Conservation (phyloP, 31 red algal genomes). For the Asparagopsis taxiformis region DNA sequence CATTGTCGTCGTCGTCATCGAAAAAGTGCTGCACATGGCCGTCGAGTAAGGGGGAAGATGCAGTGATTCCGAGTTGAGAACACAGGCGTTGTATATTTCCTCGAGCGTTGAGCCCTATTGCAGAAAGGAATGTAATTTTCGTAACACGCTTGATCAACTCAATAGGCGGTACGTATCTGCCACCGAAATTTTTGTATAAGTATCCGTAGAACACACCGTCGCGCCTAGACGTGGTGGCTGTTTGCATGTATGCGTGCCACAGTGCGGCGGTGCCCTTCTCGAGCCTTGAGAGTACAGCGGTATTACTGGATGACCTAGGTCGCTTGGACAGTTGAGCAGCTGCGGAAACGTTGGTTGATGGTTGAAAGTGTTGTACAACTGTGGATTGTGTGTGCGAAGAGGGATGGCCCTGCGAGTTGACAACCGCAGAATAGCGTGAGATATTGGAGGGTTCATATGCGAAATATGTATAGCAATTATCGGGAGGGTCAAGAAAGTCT, state of each 20-base stretch:
- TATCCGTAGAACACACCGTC: slow-evolving; percentile 22
- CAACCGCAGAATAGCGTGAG: too few species aligned
- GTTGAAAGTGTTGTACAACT: too few species aligned
- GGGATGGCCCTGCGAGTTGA: too few species aligned
- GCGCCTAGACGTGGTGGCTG: slow-evolving; percentile 4
- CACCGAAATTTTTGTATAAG: slow-evolving; percentile 17
- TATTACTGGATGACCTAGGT: too few species aligned
- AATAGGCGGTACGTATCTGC: slow-evolving; percentile 9
- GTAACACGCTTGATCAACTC: slow-evolving; percentile 22
- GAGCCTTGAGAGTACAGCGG: too few species aligned
- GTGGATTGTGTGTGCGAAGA: too few species aligned
- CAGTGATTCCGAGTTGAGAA: slow-evolving; percentile 17
- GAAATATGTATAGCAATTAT: too few species aligned
- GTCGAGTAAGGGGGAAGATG: slow-evolving; percentile 8
- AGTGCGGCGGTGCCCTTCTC: slow-evolving; percentile 2
- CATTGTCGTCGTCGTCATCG: too few species aligned
- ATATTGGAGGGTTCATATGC: too few species aligned
- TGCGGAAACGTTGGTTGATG: too few species aligned
- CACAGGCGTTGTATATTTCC: slow-evolving; percentile 35
- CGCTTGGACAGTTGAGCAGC: too few species aligned
- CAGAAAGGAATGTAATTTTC: slow-evolving; percentile 35
- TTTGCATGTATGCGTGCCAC: slow-evolving; percentile 26
- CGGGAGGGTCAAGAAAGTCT: too few species aligned
- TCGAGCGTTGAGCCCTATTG: slow-evolving; percentile 29
- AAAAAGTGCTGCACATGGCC: slow-evolving; percentile 2